phyloP scores from a whole-genome alignment of 1,284 basidiomycete genomes.

The Ceratobasidium sp. region DNA sequence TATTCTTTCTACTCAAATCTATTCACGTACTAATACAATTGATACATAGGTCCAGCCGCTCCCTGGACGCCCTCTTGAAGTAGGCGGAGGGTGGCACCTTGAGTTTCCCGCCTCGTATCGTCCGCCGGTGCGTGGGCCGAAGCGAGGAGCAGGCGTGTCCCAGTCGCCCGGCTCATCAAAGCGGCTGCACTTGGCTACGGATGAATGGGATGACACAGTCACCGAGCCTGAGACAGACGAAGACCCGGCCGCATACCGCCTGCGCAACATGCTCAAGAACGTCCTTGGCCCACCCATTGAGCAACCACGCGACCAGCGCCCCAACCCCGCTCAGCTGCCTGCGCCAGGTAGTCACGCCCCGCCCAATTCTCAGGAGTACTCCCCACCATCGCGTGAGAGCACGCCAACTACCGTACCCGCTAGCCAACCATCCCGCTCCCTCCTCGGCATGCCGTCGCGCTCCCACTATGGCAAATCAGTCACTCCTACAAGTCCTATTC shows the following conservation, averaged over 20 bases:
- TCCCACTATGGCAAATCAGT: neutral
- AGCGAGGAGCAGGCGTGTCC: neutral
- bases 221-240: neutral
- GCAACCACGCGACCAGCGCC: neutral
- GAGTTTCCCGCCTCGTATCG: too few species aligned
- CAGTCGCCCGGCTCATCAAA: neutral
- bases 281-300: too few species aligned
- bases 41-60: neutral
- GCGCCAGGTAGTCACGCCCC: neutral
- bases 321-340: neutral
- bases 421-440: too few species aligned
- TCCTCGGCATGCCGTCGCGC: too few species aligned
- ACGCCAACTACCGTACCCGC: neutral
- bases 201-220: neutral
- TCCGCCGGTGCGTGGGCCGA: neutral
- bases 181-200: neutral
- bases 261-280: neutral
- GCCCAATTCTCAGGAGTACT: neutral
- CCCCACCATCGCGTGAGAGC: neutral
- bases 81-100: slow-evolving; percentile 32
- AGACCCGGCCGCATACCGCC: too few species aligned
- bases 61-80: neutral
- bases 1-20: neutral
- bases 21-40: neutral
- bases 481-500: neutral